phyloP scores from a whole-genome alignment of 169 alveolate genomes.

The Plasmodium relictum region DNA sequence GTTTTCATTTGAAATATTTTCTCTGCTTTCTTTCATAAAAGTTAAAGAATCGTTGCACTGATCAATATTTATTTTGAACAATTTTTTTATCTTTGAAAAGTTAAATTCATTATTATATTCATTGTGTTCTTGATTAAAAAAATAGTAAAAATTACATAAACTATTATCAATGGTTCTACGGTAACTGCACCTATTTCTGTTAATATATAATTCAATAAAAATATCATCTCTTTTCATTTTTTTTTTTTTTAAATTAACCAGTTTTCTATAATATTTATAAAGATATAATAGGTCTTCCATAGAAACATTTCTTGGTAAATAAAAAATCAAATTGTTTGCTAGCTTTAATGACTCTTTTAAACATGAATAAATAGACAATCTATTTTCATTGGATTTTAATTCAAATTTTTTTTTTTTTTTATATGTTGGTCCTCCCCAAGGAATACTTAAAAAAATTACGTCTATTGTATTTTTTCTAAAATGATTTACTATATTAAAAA shows the following conservation, averaged over 20 bases:
- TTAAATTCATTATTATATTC: slow-evolving; percentile 16
- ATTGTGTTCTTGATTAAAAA: slow-evolving; percentile 20
- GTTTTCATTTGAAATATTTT: not conserved
- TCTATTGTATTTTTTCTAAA: slow-evolving; percentile 50
- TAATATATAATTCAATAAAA: slow-evolving; percentile 43
- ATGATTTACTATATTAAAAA: slow-evolving; percentile 29
- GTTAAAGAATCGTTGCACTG: slow-evolving; percentile 38
- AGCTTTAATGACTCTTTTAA: slow-evolving; percentile 28
- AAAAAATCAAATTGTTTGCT: slow-evolving; percentile 48
- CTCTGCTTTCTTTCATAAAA: not conserved
- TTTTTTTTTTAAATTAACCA: not conserved
- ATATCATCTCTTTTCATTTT: slow-evolving; percentile 1
- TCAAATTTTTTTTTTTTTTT: slow-evolving; percentile 37
- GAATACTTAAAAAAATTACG: slow-evolving; percentile 49
- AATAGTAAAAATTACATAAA: slow-evolving; percentile 40
- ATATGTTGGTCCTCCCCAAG: slow-evolving; percentile 72
- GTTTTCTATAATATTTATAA: slow-evolving; percentile 3
- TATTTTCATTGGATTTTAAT: slow-evolving; percentile 2
- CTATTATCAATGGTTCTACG: slow-evolving; percentile 4
- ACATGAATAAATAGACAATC: slow-evolving; percentile 34
- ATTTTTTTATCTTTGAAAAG: slow-evolving; percentile 1
- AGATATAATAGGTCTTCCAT: slow-evolving; percentile 40
- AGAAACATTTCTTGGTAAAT: slow-evolving; percentile 61
- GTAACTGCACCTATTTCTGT: slow-evolving; percentile 26
- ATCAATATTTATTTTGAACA: slow-evolving; percentile 48